Evolutionary conservation across 345 rosid species (phyloP), one percentile per base, ranked within the genome.

Genomic region (Gossypioides kirkii): DNA sequence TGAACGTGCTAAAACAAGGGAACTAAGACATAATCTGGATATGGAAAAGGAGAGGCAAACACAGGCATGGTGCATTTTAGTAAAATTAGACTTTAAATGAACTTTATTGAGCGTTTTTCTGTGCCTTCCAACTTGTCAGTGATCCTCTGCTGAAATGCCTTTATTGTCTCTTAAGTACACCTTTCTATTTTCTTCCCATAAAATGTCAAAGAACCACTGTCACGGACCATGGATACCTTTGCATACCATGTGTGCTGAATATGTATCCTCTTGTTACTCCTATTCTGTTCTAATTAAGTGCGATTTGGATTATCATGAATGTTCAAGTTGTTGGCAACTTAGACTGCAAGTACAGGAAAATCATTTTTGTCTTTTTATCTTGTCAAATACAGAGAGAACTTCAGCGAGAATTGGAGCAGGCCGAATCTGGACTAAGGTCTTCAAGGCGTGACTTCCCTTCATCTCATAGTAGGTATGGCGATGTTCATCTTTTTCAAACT

Each of bases 401-500:
- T 86, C 94, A 87, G 80, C 90, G 90, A 49, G 97, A 91, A 76
- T 56, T 91, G 81, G 97, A 89, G 81, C 94, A 87, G 79, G 90
- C 89, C 28, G 97, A 91, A 79, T 86, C 92, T 69, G 92, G 94
- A 70, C 16, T 86, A 23, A 82, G 92, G 72, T 77, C 87, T 56
- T 85, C 92, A 73, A 76, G 91, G 56, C 94, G 94, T 18, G 97
- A 91, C 62, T 83, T 87, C 58, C 65, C 91, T 63, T 73, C 86
- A 7, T 74, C 87, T 68, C 92, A 87, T 70, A 77, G 81, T 55
- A 85, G 91, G 92, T 87, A 78, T 67, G 77, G 52, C 45, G 58
- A 25, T 45, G 32, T 12, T n/a, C 58, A 67, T 50, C 32, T 26
- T 65, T 67, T 6, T 26, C 56, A 47, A 53, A 53, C 22, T 12